These are phyloP conservation scores for Nemania sp. DNA, from an alignment of 2,329 filamentous ascomycete genomes.

Conservation along the genomic window DNA sequence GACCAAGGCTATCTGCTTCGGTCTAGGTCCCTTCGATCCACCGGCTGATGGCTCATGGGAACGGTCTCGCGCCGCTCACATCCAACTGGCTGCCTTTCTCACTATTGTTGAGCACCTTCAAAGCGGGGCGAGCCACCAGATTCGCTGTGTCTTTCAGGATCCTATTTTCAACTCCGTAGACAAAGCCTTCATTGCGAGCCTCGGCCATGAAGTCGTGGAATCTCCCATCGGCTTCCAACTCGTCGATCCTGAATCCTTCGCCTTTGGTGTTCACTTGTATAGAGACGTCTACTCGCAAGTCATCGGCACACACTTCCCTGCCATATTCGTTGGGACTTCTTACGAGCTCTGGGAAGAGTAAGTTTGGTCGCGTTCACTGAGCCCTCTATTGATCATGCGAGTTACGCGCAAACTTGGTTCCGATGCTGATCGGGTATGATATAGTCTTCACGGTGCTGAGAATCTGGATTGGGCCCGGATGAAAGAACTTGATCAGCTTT, in stretches of 20 bases:
- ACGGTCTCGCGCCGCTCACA: constrained; percentile 51
- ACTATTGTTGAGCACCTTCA: constrained; percentile 46
- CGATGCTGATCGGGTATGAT: background rate
- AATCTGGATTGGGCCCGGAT: constrained; percentile 40
- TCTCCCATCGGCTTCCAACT: constrained; percentile 57
- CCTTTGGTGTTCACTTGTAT: constrained; percentile 68
- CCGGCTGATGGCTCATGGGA: constrained; percentile 52
- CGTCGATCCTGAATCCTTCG: constrained; percentile 54
- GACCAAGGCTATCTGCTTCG: constrained; percentile 56
- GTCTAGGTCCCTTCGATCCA: constrained; percentile 57
- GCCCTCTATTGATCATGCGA: background rate
- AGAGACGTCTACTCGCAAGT: constrained; percentile 56
- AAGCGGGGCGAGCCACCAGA: constrained; percentile 31
- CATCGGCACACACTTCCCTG: constrained; percentile 52
- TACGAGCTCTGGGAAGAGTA: constrained; percentile 57
- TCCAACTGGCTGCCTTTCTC: constrained; percentile 59
- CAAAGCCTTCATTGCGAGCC: constrained; percentile 55
- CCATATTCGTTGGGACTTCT: constrained; percentile 61
- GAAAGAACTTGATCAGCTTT: constrained; percentile 41
- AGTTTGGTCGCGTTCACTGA: constrained; percentile 28
- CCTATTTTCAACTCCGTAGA: constrained; percentile 56
- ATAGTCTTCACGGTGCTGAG: constrained; percentile 16
- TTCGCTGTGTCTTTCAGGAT: constrained; percentile 59
- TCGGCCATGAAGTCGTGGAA: constrained; percentile 58
- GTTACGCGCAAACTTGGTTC: background rate